phyloP scores from a whole-genome alignment of 148 eudicot species.

The Dysphania ambrosioides region DNA sequence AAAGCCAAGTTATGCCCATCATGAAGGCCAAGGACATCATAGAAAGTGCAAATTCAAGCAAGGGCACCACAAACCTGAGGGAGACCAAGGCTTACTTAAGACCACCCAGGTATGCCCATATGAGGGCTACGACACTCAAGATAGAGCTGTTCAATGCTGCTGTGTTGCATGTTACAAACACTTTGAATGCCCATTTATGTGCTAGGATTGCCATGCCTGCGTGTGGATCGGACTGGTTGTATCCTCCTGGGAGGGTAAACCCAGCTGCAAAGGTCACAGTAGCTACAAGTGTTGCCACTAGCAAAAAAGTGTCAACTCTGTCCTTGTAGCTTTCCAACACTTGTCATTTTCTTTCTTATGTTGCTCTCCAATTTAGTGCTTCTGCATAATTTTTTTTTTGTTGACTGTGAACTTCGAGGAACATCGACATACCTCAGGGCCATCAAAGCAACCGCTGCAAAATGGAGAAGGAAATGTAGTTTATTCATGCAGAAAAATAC shows the following conservation, averaged over 20 bases:
- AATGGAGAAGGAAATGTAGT: background rate
- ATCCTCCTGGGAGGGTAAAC: slow-evolving; percentile 22
- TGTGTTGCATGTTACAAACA: slow-evolving; percentile 39
- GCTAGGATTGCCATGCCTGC: slow-evolving; percentile 21
- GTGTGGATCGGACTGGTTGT: slow-evolving; percentile 1
- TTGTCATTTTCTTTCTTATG: background rate
- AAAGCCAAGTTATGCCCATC: slow-evolving; percentile 43
- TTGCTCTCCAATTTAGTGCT: background rate
- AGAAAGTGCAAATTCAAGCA: slow-evolving; percentile 37
- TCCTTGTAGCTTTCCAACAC: slow-evolving; percentile 21
- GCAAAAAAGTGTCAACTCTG: slow-evolving; percentile 20
- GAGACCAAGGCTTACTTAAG: slow-evolving; percentile 22
- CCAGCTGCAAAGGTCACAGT: slow-evolving; percentile 36
- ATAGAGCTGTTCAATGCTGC: slow-evolving; percentile 42
- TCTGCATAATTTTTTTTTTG: background rate
- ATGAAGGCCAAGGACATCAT: slow-evolving; percentile 51
- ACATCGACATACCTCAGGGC: slow-evolving; percentile 22
- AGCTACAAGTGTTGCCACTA: slow-evolving; percentile 28
- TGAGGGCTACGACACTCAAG: slow-evolving; percentile 34
- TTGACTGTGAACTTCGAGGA: slow-evolving; percentile 19
- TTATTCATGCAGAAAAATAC: too few species aligned
- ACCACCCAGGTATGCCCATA: slow-evolving; percentile 46
- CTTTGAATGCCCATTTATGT: slow-evolving; percentile 16
- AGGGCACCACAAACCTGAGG: slow-evolving; percentile 29
- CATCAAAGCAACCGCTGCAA: slow-evolving; percentile 26